Conservation (phyloP, 1,284 basidiomycete species). For the Psilocybe mexicana region DNA sequence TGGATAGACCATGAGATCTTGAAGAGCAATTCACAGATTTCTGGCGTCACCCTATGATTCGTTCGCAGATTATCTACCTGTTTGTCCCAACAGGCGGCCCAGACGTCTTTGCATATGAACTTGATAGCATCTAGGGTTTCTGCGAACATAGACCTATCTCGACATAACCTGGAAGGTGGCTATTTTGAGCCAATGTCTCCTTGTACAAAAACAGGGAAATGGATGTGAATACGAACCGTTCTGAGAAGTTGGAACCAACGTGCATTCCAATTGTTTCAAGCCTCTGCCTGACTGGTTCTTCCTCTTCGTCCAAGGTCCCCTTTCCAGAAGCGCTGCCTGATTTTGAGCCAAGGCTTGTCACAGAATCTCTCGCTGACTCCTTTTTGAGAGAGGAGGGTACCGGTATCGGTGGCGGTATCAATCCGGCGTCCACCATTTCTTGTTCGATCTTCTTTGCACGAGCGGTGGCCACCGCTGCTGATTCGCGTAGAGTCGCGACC, state of each 20-base stretch:
- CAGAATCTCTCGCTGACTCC: constrained; percentile 51
- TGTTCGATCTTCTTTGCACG: constrained; percentile 66
- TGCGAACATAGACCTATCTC: constrained; percentile 72
- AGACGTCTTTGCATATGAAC: constrained; percentile 96
- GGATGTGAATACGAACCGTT: constrained; percentile 57
- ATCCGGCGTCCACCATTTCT: constrained; percentile 74
- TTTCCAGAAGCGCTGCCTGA: constrained; percentile 33
- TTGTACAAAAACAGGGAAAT: not conserved
- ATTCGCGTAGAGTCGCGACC: constrained; percentile 70
- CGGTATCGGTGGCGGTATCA: constrained; percentile 51
- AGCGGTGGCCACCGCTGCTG: constrained; percentile 67
- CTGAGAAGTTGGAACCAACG: constrained; percentile 84
- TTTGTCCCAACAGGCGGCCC: constrained; percentile 86
- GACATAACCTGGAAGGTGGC: constrained; percentile 60
- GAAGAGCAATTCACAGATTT: not conserved
- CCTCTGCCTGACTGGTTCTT: constrained; percentile 67
- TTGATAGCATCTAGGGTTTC: constrained; percentile 92
- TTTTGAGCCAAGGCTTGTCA: constrained; percentile 46
- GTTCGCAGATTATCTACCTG: constrained; percentile 95
- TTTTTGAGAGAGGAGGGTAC: constrained; percentile 43
- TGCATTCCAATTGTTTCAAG: constrained; percentile 85
- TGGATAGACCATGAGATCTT: not conserved
- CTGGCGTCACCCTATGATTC: constrained; percentile 76
- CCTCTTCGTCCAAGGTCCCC: constrained; percentile 59
- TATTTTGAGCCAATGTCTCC: constrained; percentile 8